Base-by-base conservation (phyloP, 2,329 filamentous ascomycete species). In the Chalaropsis thielavioides region DNA sequence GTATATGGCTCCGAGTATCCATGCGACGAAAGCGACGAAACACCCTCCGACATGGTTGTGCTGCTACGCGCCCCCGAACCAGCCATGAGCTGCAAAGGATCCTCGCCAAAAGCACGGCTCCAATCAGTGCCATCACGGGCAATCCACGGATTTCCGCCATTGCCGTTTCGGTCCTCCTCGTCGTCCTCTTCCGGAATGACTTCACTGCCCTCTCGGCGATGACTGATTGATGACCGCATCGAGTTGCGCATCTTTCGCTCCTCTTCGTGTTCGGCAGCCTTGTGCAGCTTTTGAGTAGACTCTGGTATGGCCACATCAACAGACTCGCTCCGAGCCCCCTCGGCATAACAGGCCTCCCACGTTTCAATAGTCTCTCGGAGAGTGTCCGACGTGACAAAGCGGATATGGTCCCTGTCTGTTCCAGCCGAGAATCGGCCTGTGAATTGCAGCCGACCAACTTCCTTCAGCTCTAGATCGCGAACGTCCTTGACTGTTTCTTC, bases 301-400 rank as follows among this genome's bases (percentile, higher is more conserved):
- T 85, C 83, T 0, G 91, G 89, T 0, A 96, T 78, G 71, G 95
- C 87, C 27, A 85, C 81, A 10, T 81, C 77, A 0, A 96, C 90
- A 35, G 84, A 81, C 64, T 85, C 82, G 15, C 80, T 76, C 1
- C 94, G 84, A 0, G 96, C 89, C 13, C 92, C 92, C 74, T 97
- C 92, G 0, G 90, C 85, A 49, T 88, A 83, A 73, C 92, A 96
- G 0, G 91, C 89, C 74, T 96, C 91, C 90, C 92, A 97, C 0
- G 88, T 89, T 76, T 97, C 92, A 69, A 90, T 95, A 0, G 92
- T 96, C 77, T 97, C 94, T 40, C 92, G 86, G 0, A 88, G 87
- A 72, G 95, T 86, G 71, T 95, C 96, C 74, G 95, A 89, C 60
- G 85, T 83, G 24, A 96, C 86, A 70, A 96, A 96, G 1, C 80